These are phyloP conservation scores for Colletotrichum caudatum DNA, from an alignment of 2,329 filamentous ascomycete species.

Conservation along the genomic window DNA sequence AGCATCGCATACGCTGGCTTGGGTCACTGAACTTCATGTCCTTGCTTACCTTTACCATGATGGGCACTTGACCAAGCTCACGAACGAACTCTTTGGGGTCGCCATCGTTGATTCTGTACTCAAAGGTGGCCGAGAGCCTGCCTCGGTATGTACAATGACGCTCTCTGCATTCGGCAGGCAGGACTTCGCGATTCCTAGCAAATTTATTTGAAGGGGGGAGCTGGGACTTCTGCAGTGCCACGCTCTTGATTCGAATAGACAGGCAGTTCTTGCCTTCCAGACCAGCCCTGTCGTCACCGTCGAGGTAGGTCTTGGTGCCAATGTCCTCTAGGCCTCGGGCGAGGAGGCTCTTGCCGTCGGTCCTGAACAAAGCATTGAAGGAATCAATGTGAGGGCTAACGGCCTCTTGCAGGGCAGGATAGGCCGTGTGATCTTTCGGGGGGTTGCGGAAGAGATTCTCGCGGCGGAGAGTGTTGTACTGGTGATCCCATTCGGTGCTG, in stretches of 20 bases:
- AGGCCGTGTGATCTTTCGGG: constrained; percentile 87
- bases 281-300: constrained; percentile 77
- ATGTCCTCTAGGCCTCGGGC: constrained; percentile 87
- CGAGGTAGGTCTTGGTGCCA: constrained; percentile 87
- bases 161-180: constrained; percentile 94
- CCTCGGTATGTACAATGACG: constrained; percentile 92
- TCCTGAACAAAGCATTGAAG: constrained; percentile 90
- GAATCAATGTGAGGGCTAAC: constrained; percentile 93
- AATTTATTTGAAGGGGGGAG: constrained; percentile 87
- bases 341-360: constrained; percentile 72
- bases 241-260: constrained; percentile 80
- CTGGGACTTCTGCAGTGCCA: constrained; percentile 84
- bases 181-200: constrained; percentile 84
- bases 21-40: neutral
- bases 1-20: constrained; percentile 43
- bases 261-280: constrained; percentile 77
- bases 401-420: constrained; percentile 86
- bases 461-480: constrained; percentile 87
- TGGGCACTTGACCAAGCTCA: constrained; percentile 88
- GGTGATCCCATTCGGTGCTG: constrained; percentile 81
- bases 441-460: constrained; percentile 91
- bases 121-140: constrained; percentile 83
- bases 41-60: constrained; percentile 87
- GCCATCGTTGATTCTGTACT: constrained; percentile 88
- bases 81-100: constrained; percentile 85